Evolutionary conservation across 2,329 filamentous ascomycete species (phyloP), one percentile per base, ranked within the genome.

Genomic region (Aspergillus felis): DNA sequence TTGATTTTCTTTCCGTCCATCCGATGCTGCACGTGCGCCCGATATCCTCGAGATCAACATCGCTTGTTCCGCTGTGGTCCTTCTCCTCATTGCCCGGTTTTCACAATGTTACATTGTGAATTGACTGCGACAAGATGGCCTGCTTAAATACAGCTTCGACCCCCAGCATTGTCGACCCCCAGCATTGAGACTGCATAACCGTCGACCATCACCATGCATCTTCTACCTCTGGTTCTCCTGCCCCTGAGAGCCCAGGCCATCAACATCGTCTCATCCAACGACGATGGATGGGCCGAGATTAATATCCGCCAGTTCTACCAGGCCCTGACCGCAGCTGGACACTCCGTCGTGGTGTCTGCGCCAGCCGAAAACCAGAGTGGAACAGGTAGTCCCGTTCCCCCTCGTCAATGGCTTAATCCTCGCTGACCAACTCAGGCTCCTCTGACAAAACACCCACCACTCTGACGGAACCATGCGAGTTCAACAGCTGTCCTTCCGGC

Each of bases 271-370:
- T 84, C 87, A 56, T 82, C 82, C 62, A 90, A 90, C 71, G 87
- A 90, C 62, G 88, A 90, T 68, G 87, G 88, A 35, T 90, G 88
- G 88, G 86, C 87, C 4, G 87, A 89, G 74, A 80, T 81, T 44
- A 88, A 90, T 66, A 74, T 87, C 51, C 82, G 87, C 17, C 78
- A 80, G 0, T 76, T 89, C 53, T 83, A 87, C 72, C 72, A 83
- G 53, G 76, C 79, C 12, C 73, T 90, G 44, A 79, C 73, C 9
- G 71, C 72, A 1, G 79, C 82, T 1, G 84, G 84, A 0, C 82
- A 89, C 64, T 76, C 84, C 9, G 84, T 85, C 8, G 77, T 90
- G 9, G 77, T 91, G 5, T 88, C 86, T 0, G 84, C 79, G 0
- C 87, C 88, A 0, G 87, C 87, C 0, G 82, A 88, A 55, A 84